Evolutionary conservation across 2,329 filamentous ascomycete genomes (phyloP), one percentile per base, ranked within the genome.

Genomic region (Allantophomopsis lycopodina): DNA sequence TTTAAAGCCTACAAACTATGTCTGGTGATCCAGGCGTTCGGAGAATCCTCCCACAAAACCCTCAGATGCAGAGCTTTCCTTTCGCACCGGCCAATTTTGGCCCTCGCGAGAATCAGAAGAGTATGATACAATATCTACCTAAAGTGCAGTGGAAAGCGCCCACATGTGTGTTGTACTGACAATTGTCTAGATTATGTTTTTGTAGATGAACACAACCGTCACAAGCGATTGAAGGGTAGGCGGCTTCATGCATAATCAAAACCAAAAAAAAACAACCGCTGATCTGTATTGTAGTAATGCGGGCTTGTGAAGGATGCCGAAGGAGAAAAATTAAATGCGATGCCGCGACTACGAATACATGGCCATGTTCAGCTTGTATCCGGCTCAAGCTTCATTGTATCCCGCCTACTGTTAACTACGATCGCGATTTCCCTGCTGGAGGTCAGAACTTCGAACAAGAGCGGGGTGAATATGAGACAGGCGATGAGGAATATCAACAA

Each of bases 301-400:
- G 91, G 66, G 91, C 89, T 41, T 96, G 89, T 60, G 89, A 95
- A 63, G 89, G 89, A 44, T 96, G 89, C 57, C 76, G 89, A 45
- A 80, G 87, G 61, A 77, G 89, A 54, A 98, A 98, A 62, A 98
- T 98, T 58, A 94, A 94, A 60, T 98, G 89, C 63, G 91, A 96
- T 64, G 87, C 89, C 39, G 89, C 89, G 15, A 94, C 89, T 12
- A 95, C 88, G 32, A 95, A 96, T 59, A 87, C 86, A 31, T 96
- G 91, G 89, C 91, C 91, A 20, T 96, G 89, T 60, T 91, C 88
- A 32, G 86, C 91, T 30, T 98, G 89, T 58, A 82, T 87, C 45
- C 77, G 89, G 37, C 68, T 96, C 46, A 96, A 95, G 65, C 73
- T 95, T 43, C 84, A 91, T 53, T 96, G 91, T 58, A 80, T 95